Base-by-base conservation (phyloP, 805 yeast genomes). In the Yarrowia osloensis region DNA sequence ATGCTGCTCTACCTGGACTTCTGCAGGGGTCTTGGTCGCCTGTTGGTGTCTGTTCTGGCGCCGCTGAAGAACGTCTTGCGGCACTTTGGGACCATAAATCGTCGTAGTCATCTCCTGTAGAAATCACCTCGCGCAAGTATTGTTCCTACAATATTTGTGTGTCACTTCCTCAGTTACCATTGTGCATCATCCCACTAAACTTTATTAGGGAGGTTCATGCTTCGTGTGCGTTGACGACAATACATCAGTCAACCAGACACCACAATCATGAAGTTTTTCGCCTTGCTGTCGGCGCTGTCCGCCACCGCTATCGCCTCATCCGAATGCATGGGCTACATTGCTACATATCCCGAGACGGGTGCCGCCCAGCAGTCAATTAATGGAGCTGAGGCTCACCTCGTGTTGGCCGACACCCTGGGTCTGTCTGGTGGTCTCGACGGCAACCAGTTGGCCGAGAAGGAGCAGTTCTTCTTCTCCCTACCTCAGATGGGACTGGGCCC, bases 341-440 rank as follows among this genome's bases (percentile, higher is more conserved):
- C 37, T 17, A 29, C 49, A 57, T 40, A 57, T 39, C 63, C 63
- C 28, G 26, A 57, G 19, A 40, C 63, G 19, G 49, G 37, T 28
- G 49, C 37, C 13, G 19, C 13, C 4, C 49, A 28, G 37, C 63
- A 57, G 24, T 4, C 37, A 37, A 42, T 61, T 31, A 17, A 22
- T 35, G 66, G 66, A 15, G n/a, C 66, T 44, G 54, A 61, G 54
- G 54, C 66, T 15, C 66, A 44, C 24, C 40, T 46, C 15, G 54
- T 61, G 52, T 21, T 61, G 44, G 66, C 66, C 2, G 66, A 61
- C 54, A 33, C 66, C n/a, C 66, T 61, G 31, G 66, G 66, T n/a
- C 33, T 61, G 52, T 42, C 66, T 9, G 26, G 66, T 15, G 66
- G 54, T 24, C 40, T 61, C 44, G 35, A 61, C 33, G 66, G 66